These are phyloP conservation scores for Auricularia sp. DNA, from an alignment of 768 basidiomycete genomes.

Conservation along the genomic window DNA sequence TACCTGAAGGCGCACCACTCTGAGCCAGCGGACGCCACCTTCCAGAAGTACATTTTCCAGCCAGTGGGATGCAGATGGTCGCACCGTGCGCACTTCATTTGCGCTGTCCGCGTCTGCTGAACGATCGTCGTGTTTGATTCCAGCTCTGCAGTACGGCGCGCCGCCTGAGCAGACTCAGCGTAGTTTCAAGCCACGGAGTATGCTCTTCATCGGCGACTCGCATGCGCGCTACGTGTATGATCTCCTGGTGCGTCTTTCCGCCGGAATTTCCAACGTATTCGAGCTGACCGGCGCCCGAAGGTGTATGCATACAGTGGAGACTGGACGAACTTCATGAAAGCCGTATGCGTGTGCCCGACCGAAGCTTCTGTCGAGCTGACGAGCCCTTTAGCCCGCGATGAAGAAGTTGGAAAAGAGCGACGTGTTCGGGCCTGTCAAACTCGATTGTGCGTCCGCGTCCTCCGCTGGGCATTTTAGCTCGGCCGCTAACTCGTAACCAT, in stretches of 20 bases:
- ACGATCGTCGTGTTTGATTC: background rate
- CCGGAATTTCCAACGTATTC: no score
- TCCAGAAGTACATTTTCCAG: background rate
- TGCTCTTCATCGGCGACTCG: constrained; percentile 1
- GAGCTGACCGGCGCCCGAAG: no score
- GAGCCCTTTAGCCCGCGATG: background rate
- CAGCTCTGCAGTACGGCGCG: background rate
- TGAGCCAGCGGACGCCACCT: background rate
- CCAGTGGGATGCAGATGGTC: background rate
- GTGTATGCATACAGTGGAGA: background rate
- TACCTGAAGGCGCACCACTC: background rate
- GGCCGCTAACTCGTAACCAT: no score
- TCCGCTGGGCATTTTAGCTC: no score
- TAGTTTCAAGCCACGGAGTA: background rate
- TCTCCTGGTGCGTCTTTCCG: background rate
- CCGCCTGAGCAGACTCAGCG: background rate
- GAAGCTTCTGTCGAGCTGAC: no score
- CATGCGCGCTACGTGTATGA: constrained; percentile 1
- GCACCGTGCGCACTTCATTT: background rate
- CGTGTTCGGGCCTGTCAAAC: background rate
- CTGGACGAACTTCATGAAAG: background rate
- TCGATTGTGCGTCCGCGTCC: background rate
- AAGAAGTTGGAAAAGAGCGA: constrained; percentile 1
- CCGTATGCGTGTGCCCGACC: no score
- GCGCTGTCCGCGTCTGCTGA: background rate